Conservation (phyloP, 2,329 filamentous ascomycete genomes). For the Hypoxylon sp. region DNA sequence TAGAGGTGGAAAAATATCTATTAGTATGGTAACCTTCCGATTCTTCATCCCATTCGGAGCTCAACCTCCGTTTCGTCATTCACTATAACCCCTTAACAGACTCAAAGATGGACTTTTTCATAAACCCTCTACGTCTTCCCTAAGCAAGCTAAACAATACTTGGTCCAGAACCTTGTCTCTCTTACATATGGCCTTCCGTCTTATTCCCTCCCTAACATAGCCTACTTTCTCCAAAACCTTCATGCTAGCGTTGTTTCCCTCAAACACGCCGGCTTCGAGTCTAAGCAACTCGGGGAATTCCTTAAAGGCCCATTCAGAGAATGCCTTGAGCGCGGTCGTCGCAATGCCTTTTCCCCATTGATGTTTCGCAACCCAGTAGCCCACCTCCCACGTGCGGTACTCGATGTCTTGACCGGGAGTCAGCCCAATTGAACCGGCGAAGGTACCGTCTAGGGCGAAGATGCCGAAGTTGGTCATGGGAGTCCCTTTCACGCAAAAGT, state of each 20-base stretch:
- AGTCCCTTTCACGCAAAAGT: conserved; percentile 38
- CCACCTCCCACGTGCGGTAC: conserved; percentile 63
- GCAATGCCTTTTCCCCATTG: conserved; percentile 65
- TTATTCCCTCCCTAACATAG: conserved; percentile 61
- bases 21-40: conserved; percentile 7
- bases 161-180: conserved; percentile 59
- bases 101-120: background rate
- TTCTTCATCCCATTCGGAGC: conserved; percentile 8
- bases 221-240: conserved; percentile 62
- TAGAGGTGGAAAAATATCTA: conserved; percentile 3
- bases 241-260: conserved; percentile 60
- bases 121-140: conserved; percentile 52
- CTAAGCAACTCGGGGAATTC: conserved; percentile 59
- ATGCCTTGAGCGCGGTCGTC: conserved; percentile 58
- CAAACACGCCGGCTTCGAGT: conserved; percentile 59
- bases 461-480: conserved; percentile 57
- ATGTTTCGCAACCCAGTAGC: conserved; percentile 63
- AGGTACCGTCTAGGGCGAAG: conserved; percentile 52
- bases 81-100: background rate
- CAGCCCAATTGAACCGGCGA: conserved; percentile 62
- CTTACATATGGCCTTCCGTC: conserved; percentile 61
- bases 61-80: conserved; percentile 1
- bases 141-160: conserved; percentile 58
- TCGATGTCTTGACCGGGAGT: conserved; percentile 57
- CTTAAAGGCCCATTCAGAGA: conserved; percentile 63